phyloP scores from a whole-genome alignment of 2,329 filamentous ascomycete species.

The Fusarium chuoi region DNA sequence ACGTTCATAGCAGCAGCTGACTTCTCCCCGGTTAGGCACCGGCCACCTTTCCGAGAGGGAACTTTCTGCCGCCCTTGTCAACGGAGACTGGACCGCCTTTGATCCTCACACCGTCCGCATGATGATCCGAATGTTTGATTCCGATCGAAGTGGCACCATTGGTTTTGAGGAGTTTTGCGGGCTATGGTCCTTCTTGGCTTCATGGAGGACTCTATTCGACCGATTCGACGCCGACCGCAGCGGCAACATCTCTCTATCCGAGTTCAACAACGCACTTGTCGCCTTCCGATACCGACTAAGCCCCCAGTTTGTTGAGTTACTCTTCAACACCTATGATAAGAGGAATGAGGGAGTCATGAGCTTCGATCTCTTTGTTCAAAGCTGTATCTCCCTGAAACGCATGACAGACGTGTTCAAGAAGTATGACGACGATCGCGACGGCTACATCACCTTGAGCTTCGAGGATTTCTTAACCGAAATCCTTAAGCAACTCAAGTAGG shows the following conservation, averaged over 20 bases:
- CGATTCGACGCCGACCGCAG: slow-evolving; percentile 89
- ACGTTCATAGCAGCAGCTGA: slow-evolving; percentile 3
- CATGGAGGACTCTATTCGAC: slow-evolving; percentile 95
- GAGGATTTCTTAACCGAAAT: slow-evolving; percentile 82
- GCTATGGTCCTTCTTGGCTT: slow-evolving; percentile 93
- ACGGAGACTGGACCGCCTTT: slow-evolving; percentile 95
- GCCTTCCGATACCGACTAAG: slow-evolving; percentile 94
- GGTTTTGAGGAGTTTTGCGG: slow-evolving; percentile 97
- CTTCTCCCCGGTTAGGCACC: slow-evolving; percentile 60
- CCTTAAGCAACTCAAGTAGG: slow-evolving; percentile 67
- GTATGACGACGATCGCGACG: slow-evolving; percentile 96
- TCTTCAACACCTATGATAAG: slow-evolving; percentile 93
- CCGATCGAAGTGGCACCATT: slow-evolving; percentile 87
- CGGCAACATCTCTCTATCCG: slow-evolving; percentile 85
- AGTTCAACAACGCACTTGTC: slow-evolving; percentile 90
- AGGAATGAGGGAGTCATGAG: slow-evolving; percentile 76
- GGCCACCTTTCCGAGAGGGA: slow-evolving; percentile 88
- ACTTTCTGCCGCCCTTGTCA: slow-evolving; percentile 89
- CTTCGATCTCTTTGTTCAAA: slow-evolving; percentile 98
- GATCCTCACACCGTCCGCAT: slow-evolving; percentile 94
- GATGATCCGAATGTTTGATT: slow-evolving; percentile 99
- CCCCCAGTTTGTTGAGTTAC: slow-evolving; percentile 80
- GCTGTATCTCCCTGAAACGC: slow-evolving; percentile 93
- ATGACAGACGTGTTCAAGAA: slow-evolving; percentile 99
- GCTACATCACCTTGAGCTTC: slow-evolving; percentile 86